Conservation (phyloP, 2,329 filamentous ascomycete genomes). For the Fusarium virguliforme region DNA sequence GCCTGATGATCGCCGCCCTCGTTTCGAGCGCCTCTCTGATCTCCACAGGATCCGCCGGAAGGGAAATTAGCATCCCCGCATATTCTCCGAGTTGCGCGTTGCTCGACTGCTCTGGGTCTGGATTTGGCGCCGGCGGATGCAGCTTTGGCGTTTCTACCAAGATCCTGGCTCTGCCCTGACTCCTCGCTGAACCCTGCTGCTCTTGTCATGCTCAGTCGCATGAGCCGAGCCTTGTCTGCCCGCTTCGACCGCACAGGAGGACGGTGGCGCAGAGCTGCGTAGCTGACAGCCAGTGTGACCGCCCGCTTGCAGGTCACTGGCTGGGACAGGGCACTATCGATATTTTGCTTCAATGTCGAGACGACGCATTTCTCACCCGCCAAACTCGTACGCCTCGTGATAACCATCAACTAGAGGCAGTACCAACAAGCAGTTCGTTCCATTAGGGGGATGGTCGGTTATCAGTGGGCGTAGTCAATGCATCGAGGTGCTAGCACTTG, state of each 20-base stretch:
- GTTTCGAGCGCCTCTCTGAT: slow-evolving; percentile 2
- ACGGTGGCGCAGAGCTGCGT: not conserved
- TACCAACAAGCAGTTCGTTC: not conserved
- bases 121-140: slow-evolving; percentile 5
- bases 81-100: slow-evolving; percentile 13
- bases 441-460: not conserved
- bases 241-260: not conserved
- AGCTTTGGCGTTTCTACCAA: slow-evolving; percentile 10
- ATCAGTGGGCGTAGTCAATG: not conserved
- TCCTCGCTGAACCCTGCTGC: slow-evolving; percentile 6
- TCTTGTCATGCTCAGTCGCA: slow-evolving; percentile 7
- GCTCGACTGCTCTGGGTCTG: slow-evolving; percentile 5
- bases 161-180: slow-evolving; percentile 4
- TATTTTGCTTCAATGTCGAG: slow-evolving; percentile 5
- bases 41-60: slow-evolving; percentile 14
- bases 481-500: not conserved
- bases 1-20: slow-evolving; percentile 16
- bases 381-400: slow-evolving; percentile 10
- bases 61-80: slow-evolving; percentile 21
- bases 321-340: not conserved
- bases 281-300: slow-evolving; percentile 7
- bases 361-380: slow-evolving; percentile 5
- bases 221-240: not conserved
- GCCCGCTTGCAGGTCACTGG: slow-evolving; percentile 2
- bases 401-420: slow-evolving; percentile 1